Evolutionary conservation across 106 monocot species (phyloP), one percentile per base, ranked within the genome.

Genomic region (Iris macrosiphon): DNA sequence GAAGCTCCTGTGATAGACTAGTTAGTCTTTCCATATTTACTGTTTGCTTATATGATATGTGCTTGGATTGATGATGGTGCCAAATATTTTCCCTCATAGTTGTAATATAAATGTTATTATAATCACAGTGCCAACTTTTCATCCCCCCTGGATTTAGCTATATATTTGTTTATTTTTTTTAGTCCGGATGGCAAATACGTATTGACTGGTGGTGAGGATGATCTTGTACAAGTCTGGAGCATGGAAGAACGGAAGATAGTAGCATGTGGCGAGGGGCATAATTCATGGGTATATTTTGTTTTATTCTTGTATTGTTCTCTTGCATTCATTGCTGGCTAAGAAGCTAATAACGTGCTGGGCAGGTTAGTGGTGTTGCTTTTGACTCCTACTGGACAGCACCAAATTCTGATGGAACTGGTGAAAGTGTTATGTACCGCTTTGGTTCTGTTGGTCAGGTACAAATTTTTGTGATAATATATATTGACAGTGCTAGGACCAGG

Each of bases 331-430:
- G n/a, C n/a, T n/a, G n/a, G n/a, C 4, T n/a, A 7, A 3, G 1
- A 28, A 14, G 26, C 40, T 61, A 24, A 55, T 33, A 69, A 70
- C 31, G 22, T 32, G 14, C 40, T 60, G 34, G 22, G 23, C 80
- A 90, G 89, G 82, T 90, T 53, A 84, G 96, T 74, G 89, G 89
- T 57, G 89, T 96, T 77, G 89, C 96, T 59, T 90, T 96, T 80
- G 89, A 96, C 63, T 85, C 79, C 1, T 82, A 79, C 64, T 96
- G 89, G 89, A 72, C 74, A 38, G 60, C 79, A n/a, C 89, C 95
- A 25, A 76, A 53, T 75, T 80, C 89, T 49, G 95, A 96, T 69
- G 73, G 63, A 39, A 61, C 74, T 14, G 82, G 60, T 70, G 89
- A 96, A 69, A 86, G 67, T 71, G 70, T 78, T 1, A 62, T 96